Percentiles rank a stretch among this genome's conserved stretches.
Conservation (phyloP, 768 basidiomycete genomes). For the Pleurotus ostreatus region DNA sequence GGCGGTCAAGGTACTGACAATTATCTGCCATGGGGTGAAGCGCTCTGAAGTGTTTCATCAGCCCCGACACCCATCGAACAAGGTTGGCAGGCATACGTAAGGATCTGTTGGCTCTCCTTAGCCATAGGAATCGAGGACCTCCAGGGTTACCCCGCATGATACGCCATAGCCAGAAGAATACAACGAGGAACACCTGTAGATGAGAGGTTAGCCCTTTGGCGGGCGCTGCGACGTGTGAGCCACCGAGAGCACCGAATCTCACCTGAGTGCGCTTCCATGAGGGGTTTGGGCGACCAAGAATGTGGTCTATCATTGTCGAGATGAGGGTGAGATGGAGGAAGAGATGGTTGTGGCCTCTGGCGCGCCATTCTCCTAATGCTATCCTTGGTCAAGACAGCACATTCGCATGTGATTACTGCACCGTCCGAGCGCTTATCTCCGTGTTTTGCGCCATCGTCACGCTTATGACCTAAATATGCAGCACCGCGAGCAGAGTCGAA, state of each 20-base stretch:
- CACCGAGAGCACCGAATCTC: constrained; percentile 9
- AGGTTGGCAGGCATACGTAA: constrained; percentile 44
- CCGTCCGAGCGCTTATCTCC: neutral
- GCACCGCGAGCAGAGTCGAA: too few species aligned
- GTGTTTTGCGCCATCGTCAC: neutral
- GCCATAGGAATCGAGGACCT: constrained; percentile 66
- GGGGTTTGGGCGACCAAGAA: constrained; percentile 82
- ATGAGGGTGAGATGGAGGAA: neutral
- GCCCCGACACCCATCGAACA: neutral
- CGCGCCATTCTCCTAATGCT: neutral
- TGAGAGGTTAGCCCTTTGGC: neutral
- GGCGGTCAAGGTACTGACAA: constrained; percentile 79
- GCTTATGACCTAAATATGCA: neutral
- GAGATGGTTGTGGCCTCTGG: neutral
- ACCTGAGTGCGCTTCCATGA: constrained; percentile 90
- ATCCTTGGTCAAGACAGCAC: neutral
- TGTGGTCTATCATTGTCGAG: constrained; percentile 83
- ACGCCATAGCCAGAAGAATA: constrained; percentile 88
- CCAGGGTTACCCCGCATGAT: constrained; percentile 60
- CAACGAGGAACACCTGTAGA: constrained; percentile 78
- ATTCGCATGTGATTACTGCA: constrained; percentile 28
- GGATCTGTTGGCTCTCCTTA: constrained; percentile 52
- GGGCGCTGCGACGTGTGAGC: neutral
- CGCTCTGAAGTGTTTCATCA: constrained; percentile 40
- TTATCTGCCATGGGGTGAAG: constrained; percentile 96